Conservation (phyloP, 129 eudicot species). For the Artemisia tridentata region DNA sequence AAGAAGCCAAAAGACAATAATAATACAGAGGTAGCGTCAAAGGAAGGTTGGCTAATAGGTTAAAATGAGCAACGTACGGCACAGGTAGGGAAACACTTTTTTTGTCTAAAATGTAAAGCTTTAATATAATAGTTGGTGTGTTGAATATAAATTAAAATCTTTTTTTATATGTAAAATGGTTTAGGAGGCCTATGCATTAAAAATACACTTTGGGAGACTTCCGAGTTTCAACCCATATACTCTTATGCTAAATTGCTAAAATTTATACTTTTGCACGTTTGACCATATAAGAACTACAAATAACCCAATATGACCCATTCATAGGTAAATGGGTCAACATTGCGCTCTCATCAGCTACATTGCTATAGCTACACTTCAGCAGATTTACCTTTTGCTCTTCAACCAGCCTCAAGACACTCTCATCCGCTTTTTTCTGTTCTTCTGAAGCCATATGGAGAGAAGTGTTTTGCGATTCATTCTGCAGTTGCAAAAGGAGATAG, state of each 20-base stretch:
- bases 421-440: conserved; percentile 94
- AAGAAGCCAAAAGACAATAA: background rate
- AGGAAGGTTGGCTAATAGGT: too few species aligned
- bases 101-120: too few species aligned
- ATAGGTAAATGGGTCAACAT: background rate
- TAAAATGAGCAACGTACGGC: background rate
- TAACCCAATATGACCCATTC: background rate
- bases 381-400: conserved; percentile 80
- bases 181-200: background rate
- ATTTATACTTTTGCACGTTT: background rate
- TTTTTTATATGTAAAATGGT: background rate
- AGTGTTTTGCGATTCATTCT: conserved; percentile 73
- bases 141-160: background rate
- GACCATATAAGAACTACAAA: background rate
- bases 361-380: background rate
- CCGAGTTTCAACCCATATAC: background rate
- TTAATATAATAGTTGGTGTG: background rate
- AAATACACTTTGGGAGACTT: background rate
- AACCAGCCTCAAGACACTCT: conserved; percentile 74
- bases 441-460: conserved; percentile 82
- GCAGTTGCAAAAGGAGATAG: conserved; percentile 11
- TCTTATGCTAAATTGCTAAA: background rate
- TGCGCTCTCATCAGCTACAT: conserved; percentile 5
- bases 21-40: background rate
- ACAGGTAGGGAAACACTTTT: background rate